Evolutionary conservation across 129 eudicot genomes (phyloP).

Genomic region (Arctium minus): DNA sequence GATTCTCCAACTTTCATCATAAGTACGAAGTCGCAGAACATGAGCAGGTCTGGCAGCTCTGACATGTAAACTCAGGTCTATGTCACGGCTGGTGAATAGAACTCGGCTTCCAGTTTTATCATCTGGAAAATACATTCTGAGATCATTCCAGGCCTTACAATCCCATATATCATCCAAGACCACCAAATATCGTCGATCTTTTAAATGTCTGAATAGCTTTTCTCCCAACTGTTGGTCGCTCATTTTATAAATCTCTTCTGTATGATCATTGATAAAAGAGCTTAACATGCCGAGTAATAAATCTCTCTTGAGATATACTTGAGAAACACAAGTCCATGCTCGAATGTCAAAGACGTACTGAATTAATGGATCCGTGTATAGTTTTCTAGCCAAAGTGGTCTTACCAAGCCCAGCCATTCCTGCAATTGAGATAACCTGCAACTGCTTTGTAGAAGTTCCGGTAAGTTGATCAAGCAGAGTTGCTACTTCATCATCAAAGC

Average conservation of each 20-base stretch:
- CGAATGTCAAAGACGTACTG: slow-evolving; percentile 23
- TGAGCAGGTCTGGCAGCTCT: not conserved
- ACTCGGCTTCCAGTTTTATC: slow-evolving; percentile 29
- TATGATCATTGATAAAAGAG: not conserved
- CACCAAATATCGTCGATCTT: slow-evolving; percentile 21
- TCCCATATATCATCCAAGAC: slow-evolving; percentile 35
- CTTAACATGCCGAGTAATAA: slow-evolving; percentile 13
- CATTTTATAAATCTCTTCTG: not conserved
- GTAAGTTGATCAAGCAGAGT: slow-evolving; percentile 8
- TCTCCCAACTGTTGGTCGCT: slow-evolving; percentile 8
- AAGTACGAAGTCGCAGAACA: slow-evolving; percentile 4
- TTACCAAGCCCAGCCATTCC: slow-evolving; percentile 29
- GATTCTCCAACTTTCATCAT: slow-evolving; percentile 15
- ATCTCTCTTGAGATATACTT: slow-evolving; percentile 12
- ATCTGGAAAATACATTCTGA: slow-evolving; percentile 22
- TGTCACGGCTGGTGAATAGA: slow-evolving; percentile 16
- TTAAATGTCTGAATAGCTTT: not conserved
- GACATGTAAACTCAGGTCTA: slow-evolving; percentile 5
- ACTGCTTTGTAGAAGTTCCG: not conserved
- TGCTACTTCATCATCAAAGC: slow-evolving; percentile 7
- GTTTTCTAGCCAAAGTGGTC: slow-evolving; percentile 20
- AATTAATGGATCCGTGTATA: slow-evolving; percentile 14
- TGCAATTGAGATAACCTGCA: not conserved
- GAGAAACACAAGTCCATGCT: slow-evolving; percentile 25
- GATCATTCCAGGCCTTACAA: slow-evolving; percentile 23